Base-by-base conservation (phyloP, 306 rosid genomes). In the Lablab purpureus region DNA sequence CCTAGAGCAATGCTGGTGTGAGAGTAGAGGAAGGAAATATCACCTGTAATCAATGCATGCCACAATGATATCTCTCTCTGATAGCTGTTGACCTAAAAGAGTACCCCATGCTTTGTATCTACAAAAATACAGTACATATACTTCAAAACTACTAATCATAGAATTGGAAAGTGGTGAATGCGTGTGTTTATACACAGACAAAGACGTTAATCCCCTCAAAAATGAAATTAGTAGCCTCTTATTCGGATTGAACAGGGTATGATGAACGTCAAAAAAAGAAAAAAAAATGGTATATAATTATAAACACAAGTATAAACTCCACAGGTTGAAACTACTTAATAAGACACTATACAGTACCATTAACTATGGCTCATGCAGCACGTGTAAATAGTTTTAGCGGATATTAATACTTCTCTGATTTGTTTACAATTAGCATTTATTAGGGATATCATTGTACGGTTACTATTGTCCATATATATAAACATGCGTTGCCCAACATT, bases 1-100 rank as follows among this genome's bases (percentile, higher is more conserved):
- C 28, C 59, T 0, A 69, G 47, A 36, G 72, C 32, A 34, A 18
- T 46, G 22, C 45, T 23, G 68, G 36, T 55, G 76, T 50, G 54
- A 49, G 45, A 68, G 69, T 41, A 22, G 40, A 45, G 23, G 17
- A 63, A 51, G 37, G 55, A 67, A 71, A 47, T 10, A 47, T 79
- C 81, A 94, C 98, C 98, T 88, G 91, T 94, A 94, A 85, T 94
- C 98, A 66, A 94, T 89, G 89, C 97, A 94, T 36, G 98, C 97
- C 80, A 94, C 97, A 66, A 94, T 88, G 81, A 94, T 88, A 86
- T 86, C 97, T 82, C 97, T 87, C 60, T 94, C 97, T n/a, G 97
- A 81, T 84, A 92, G 87, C 70, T 94, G 97, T 43, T 84, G 90
- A 52, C 98, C 98, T 83, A 94, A 89, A 71, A 94, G 98, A 83